Conservation (phyloP, 2,329 filamentous ascomycete species). For the Pestalotiopsis sp. region DNA sequence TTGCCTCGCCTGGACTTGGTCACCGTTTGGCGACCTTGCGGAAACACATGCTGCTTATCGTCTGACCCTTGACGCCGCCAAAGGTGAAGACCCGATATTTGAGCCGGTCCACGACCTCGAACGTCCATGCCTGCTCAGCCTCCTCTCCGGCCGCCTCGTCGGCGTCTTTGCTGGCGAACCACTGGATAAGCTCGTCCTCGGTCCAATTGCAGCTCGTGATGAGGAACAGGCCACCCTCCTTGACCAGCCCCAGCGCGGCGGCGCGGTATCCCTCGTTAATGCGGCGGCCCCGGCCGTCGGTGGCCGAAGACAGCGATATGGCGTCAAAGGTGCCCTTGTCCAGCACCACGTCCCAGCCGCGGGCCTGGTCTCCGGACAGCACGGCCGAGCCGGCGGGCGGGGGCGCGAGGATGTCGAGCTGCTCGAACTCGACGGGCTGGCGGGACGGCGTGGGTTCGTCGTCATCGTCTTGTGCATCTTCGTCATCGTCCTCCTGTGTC, state of each 20-base stretch:
- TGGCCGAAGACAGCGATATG: constrained; percentile 71
- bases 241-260: constrained; percentile 69
- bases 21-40: constrained; percentile 40
- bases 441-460: constrained; percentile 17
- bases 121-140: constrained; percentile 31
- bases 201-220: constrained; percentile 99
- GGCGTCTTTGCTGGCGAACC: constrained; percentile 63
- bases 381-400: constrained; percentile 23
- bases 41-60: constrained; percentile 87
- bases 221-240: constrained; percentile 71
- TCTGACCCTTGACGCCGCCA: constrained; percentile 84
- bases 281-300: constrained; percentile 53
- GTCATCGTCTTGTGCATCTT: constrained; percentile 22
- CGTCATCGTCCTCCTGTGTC: constrained; percentile 23
- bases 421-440: constrained; percentile 19
- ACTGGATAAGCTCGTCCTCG: constrained; percentile 76
- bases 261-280: constrained; percentile 76
- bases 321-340: constrained; percentile 99
- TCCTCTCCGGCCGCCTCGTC: constrained; percentile 19
- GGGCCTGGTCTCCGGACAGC: not conserved
- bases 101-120: constrained; percentile 68
- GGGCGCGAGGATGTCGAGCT: constrained; percentile 64
- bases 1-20: not conserved
- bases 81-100: constrained; percentile 88
- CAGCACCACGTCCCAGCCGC: constrained; percentile 85